Evolutionary conservation across 495 filamentous ascomycete species (phyloP), one percentile per base, ranked within the genome.

Genomic region (Letharia lupina): DNA sequence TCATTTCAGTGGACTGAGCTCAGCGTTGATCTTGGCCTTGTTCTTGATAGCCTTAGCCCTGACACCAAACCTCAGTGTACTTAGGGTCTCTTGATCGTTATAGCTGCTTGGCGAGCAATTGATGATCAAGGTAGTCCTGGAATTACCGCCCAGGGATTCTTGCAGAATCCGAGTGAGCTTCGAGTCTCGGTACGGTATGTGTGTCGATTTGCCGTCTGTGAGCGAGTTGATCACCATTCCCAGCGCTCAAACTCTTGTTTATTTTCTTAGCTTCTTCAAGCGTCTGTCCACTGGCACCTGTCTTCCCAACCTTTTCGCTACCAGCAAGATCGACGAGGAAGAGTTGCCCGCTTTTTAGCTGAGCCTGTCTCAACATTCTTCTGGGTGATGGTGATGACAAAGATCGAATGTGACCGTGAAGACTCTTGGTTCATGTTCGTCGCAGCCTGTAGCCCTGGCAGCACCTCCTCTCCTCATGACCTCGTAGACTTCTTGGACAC

Each of bases 341-440:
- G 4, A 98, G 84, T 75, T 96, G 91, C 61, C 94, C 94, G 73
- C 91, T 96, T 81, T n/a, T 97, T 96, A 67, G 91, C 89, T 52
- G 95, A 96, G 4, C 94, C 95, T 0, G 93, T 96, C 75, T 98
- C 94, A 47, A 96, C 86, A 68, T 98, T 98, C 81, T 98, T 98
- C 79, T 98, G 94, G 35, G 91, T 91, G 71, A 98, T 87, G 59
- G 93, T 96, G 71, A 98, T 88, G 73, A 97, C 91, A 75, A 98
- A 98, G 65, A 98, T 98, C 16, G 94, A 98, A 76, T 98, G 94
- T 62, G 94, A 98, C 57, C 94, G 90, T 60, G 95, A 98, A 0
- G 94, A 98, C 75, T 98, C 94, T 75, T 95, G 90, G 76, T 98
- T 98, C 94, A 98, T 98, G 80, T 98, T 98, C 61, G 94, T 98